Conservation (phyloP, 441 rosid genomes). For the Brassica balearica region DNA sequence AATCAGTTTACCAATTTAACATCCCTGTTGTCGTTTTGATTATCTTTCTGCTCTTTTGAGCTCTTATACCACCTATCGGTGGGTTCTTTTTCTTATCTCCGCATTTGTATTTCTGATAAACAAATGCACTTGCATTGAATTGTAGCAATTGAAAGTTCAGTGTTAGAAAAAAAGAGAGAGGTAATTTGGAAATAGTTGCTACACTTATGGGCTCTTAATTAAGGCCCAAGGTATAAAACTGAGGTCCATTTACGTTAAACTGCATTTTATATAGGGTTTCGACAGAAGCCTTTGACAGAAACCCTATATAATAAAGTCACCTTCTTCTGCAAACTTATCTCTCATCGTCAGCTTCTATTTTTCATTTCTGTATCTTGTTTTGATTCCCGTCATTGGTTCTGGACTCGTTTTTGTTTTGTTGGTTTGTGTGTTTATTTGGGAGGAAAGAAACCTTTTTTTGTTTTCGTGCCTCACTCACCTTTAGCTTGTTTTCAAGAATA, state of each 20-base stretch:
- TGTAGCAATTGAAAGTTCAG: no score
- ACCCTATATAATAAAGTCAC: conserved; percentile 25
- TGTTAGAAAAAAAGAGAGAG: no score
- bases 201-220: neutral
- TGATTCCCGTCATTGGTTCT: no score
- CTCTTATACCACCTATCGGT: neutral
- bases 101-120: no score
- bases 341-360: neutral
- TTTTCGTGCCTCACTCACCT: conserved; percentile 44
- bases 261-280: conserved; percentile 16
- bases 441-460: neutral
- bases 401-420: neutral
- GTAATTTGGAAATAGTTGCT: no score
- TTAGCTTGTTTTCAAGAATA: conserved; percentile 45
- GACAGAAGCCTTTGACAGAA: neutral
- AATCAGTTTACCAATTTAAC: neutral
- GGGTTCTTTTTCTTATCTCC: neutral
- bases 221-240: neutral
- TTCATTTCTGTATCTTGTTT: neutral
- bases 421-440: neutral
- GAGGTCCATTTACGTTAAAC: neutral
- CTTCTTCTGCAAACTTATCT: no score
- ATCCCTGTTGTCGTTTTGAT: neutral
- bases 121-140: no score
- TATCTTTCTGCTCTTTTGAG: no score